Base-by-base conservation (phyloP, 345 rosid species). In the Orychophragmus violaceus region DNA sequence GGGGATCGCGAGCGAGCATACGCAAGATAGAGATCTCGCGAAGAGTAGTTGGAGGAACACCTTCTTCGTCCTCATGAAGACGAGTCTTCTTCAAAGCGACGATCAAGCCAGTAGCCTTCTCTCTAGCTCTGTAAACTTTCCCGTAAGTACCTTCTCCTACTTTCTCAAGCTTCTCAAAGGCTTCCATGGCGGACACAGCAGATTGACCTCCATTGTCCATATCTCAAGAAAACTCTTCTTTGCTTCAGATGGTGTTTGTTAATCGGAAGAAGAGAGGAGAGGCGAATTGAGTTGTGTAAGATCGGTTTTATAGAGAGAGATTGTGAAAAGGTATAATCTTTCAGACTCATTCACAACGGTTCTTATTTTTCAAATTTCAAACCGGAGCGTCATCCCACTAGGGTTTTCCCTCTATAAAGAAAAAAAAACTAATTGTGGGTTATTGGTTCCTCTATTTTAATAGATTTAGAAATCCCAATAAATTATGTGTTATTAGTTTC, bases 131-230 rank as follows among this genome's bases (percentile, higher is more conserved):
- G 80, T 94, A 94, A 3, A 94, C 97, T 69, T 94, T 94, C 0
- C 96, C 97, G 72, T 90, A 94, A 4, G 99, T 94, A 5, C 99
- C 99, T 67, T 94, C 99, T 24, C 99, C 99, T 0, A 90, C 99
- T 70, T 94, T 94, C 86, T 94, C 99, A 3, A 94, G 86, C 78
- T 94, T 94, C 80, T 94, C 96, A 77, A 88, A 94, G 13, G 86
- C 87, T 32, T 90, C 92, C 97, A 86, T 94, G 12, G 82, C 95
- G 5, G 97, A 90, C 4, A 74, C 72, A 1, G 74, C 60, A 16
- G 37, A 4, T 66, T 55, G 59, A 16, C 24, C 62, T 33, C 48
- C 74, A 41, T 74, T 80, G 62, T 84, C 87, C 83, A 84, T 59
- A 3, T 78, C 33, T 59, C 12, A 51, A 64, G 25, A 52, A 17